These are phyloP conservation scores for Stereum hirsutum DNA, from an alignment of 1,284 basidiomycete species.

Conservation along the genomic window DNA sequence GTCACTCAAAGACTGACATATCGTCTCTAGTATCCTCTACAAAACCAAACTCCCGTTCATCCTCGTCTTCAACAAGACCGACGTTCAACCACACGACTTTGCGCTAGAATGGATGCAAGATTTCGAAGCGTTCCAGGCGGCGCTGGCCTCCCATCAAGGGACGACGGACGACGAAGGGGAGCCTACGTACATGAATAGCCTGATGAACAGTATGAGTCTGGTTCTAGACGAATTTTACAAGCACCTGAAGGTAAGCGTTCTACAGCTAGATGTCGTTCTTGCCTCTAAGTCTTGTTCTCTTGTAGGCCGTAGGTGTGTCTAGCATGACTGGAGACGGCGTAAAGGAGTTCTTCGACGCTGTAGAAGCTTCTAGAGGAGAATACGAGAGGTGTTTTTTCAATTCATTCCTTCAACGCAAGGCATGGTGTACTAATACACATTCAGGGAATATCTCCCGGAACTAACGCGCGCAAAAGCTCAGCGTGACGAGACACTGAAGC, in stretches of 20 bases:
- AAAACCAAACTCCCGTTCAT: conserved; percentile 98
- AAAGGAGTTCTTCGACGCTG: conserved; percentile 84
- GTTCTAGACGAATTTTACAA: conserved; percentile 99
- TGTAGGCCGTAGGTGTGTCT: conserved; percentile 89
- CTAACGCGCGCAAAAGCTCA: conserved; percentile 60
- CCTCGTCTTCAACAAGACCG: conserved; percentile 98
- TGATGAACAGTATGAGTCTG: conserved; percentile 99
- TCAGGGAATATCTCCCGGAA: conserved; percentile 88
- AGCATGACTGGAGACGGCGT: conserved; percentile 94
- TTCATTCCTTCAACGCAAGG: conserved; percentile 2
- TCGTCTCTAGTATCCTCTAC: conserved; percentile 79
- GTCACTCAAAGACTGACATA: not conserved
- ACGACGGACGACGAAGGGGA: conserved; percentile 79
- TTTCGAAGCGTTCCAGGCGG: conserved; percentile 84
- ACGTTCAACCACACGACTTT: conserved; percentile 84
- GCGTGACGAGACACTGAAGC: conserved; percentile 56
- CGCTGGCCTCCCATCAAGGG: conserved; percentile 55
- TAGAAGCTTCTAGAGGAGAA: conserved; percentile 80
- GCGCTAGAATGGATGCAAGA: conserved; percentile 98
- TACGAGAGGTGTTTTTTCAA: conserved; percentile 62
- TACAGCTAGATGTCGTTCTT: not conserved
- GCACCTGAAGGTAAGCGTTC: conserved; percentile 67
- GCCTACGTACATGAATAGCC: conserved; percentile 95
- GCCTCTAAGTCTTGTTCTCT: conserved; percentile 1
- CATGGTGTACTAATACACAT: conserved; percentile 1